Conservation (phyloP, 1,139 yeast genomes). For the Zhuliangozyma parablackwelliae region DNA sequence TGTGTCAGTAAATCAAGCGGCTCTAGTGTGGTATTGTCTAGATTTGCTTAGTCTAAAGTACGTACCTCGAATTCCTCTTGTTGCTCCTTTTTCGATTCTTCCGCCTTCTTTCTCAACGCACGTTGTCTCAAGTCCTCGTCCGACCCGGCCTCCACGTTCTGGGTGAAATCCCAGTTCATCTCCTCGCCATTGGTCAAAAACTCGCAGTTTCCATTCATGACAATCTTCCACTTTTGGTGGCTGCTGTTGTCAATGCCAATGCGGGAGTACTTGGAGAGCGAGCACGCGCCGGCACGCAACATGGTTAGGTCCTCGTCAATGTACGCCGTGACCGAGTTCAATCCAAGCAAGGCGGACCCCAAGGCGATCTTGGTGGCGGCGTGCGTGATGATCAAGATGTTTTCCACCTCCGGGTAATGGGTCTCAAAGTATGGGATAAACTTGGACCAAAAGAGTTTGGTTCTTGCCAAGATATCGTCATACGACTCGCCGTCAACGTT, state of each 20-base stretch:
- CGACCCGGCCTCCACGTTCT: constrained; percentile 69
- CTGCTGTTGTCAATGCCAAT: constrained; percentile 6
- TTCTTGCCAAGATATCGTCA: constrained; percentile 56
- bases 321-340: constrained; percentile 41
- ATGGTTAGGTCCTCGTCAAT: constrained; percentile 40
- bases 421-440: constrained; percentile 51
- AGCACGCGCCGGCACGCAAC: constrained; percentile 47
- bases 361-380: constrained; percentile 82
- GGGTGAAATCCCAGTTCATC: constrained; percentile 83
- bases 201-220: constrained; percentile 64
- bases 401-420: constrained; percentile 50
- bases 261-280: constrained; percentile 33
- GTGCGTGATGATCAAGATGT: constrained; percentile 65
- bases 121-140: constrained; percentile 54
- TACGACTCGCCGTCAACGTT: constrained; percentile 58
- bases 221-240: constrained; percentile 44
- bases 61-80: constrained; percentile 37
- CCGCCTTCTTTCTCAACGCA: constrained; percentile 22
- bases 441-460: constrained; percentile 42
- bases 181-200: constrained; percentile 76
- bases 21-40: not conserved
- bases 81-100: constrained; percentile 8
- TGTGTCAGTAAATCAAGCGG: no score
- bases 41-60: constrained; percentile 6
- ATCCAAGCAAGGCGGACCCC: constrained; percentile 62